Evolutionary conservation across 2,329 filamentous ascomycete species (phyloP).

Genomic region (Talaromyces sp.): DNA sequence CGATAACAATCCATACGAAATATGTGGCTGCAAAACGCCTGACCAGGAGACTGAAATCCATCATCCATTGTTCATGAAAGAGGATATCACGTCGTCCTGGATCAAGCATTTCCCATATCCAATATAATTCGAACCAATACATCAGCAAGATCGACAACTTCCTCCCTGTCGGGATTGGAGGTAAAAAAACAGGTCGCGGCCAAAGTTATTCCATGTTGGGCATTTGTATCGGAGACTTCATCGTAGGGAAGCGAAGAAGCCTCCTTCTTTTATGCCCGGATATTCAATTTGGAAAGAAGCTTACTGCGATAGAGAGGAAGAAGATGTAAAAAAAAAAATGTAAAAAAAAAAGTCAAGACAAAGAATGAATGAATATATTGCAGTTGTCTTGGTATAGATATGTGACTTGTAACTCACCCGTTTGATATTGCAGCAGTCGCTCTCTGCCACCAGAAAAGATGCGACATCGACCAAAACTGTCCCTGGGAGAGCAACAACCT

Average conservation of each 20-base stretch:
- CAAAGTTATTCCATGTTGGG: slow-evolving; percentile 43
- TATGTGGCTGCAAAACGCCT: not conserved
- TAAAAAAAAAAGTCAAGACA: not conserved
- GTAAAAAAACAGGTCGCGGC: slow-evolving; percentile 2
- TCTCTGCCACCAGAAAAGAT: slow-evolving; percentile 65
- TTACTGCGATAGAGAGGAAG: not conserved
- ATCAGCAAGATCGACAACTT: slow-evolving; percentile 9
- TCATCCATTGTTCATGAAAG: slow-evolving; percentile 5
- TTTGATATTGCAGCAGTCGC: slow-evolving; percentile 56
- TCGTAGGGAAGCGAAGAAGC: slow-evolving; percentile 42
- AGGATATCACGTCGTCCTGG: slow-evolving; percentile 11
- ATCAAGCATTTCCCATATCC: not conserved
- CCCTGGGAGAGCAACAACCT: slow-evolving; percentile 60
- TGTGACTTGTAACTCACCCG: slow-evolving; percentile 26
- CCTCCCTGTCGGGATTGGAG: slow-evolving; percentile 3
- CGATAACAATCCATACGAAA: not conserved
- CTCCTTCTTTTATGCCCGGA: slow-evolving; percentile 54
- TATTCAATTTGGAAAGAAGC: not conserved
- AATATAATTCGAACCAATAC: not conserved
- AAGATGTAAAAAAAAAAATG: not conserved
- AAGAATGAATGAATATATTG: slow-evolving; percentile 2
- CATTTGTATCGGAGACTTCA: slow-evolving; percentile 56
- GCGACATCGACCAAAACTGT: slow-evolving; percentile 77
- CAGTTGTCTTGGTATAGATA: not conserved
- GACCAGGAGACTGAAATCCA: slow-evolving; percentile 8